phyloP scores from a whole-genome alignment of 306 rosid species.

The Citrullus amarus region DNA sequence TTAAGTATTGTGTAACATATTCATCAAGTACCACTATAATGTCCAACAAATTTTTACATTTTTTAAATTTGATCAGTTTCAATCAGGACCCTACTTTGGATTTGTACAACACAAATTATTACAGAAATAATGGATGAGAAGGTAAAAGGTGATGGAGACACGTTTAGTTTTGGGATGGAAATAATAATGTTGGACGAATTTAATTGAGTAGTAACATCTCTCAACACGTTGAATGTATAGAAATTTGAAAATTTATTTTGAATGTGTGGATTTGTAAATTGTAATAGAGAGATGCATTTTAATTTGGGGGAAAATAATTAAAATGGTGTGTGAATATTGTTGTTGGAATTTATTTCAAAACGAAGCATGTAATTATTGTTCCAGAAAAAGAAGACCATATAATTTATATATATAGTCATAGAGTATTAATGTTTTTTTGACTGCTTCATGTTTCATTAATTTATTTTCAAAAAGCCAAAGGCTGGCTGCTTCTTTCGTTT shows the following conservation, averaged over 20 bases:
- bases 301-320: neutral
- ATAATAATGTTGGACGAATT: too few relatives aligned
- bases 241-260: too few relatives aligned
- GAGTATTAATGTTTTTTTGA: neutral
- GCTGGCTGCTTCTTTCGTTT: neutral
- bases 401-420: neutral
- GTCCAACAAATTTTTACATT: neutral
- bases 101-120: neutral
- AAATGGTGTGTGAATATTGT: neutral
- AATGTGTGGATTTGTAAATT: neutral
- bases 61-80: too few relatives aligned
- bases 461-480: neutral
- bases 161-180: neutral
- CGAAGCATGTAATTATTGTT: neutral
- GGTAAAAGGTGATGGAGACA: neutral
- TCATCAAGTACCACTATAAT: too few relatives aligned
- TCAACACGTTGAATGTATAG: too few relatives aligned
- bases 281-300: neutral
- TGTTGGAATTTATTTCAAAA: neutral
- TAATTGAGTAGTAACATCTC: neutral
- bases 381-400: neutral
- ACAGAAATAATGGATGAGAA: neutral
- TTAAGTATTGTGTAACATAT: too few relatives aligned
- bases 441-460: neutral
- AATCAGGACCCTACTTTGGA: neutral